phyloP scores from a whole-genome alignment of 2,329 filamentous ascomycete species.

The Diaporthe sp. region DNA sequence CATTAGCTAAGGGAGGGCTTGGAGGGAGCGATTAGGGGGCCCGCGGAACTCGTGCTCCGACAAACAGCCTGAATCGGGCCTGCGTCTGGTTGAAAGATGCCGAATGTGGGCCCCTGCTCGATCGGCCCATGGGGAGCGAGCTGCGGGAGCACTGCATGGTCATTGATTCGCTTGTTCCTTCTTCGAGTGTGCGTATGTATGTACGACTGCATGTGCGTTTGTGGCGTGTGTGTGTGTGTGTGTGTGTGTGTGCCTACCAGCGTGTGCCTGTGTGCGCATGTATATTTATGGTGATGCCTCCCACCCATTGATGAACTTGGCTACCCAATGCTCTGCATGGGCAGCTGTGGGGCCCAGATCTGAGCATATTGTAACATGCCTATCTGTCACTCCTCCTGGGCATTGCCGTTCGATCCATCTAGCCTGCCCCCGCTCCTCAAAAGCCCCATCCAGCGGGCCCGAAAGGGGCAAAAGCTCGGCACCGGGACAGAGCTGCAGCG shows the following conservation, averaged over 20 bases:
- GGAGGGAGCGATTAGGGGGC: neutral
- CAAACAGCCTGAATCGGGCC: slow-evolving; percentile 10
- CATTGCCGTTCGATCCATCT: slow-evolving; percentile 18
- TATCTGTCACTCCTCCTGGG: neutral
- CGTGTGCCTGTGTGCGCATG: neutral
- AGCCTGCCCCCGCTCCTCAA: neutral
- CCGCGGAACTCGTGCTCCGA: slow-evolving; percentile 2
- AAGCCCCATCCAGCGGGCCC: neutral
- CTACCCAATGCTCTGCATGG: neutral
- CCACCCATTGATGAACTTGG: neutral
- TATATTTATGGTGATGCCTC: neutral
- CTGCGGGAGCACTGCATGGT: neutral
- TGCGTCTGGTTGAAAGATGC: neutral
- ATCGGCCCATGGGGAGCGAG: slow-evolving; percentile 4
- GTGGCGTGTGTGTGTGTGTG: neutral
- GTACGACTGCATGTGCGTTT: neutral
- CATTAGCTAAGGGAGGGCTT: neutral
- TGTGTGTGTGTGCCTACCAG: too few relatives aligned
- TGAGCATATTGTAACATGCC: neutral
- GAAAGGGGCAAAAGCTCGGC: slow-evolving; percentile 19
- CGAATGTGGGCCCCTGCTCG: neutral
- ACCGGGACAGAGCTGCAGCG: slow-evolving; percentile 17
- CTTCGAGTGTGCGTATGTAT: slow-evolving; percentile 2
- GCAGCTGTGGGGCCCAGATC: slow-evolving; percentile 15
- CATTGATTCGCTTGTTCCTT: neutral